Conservation (phyloP, 169 alveolate genomes). For the Plasmodium berghei region DNA sequence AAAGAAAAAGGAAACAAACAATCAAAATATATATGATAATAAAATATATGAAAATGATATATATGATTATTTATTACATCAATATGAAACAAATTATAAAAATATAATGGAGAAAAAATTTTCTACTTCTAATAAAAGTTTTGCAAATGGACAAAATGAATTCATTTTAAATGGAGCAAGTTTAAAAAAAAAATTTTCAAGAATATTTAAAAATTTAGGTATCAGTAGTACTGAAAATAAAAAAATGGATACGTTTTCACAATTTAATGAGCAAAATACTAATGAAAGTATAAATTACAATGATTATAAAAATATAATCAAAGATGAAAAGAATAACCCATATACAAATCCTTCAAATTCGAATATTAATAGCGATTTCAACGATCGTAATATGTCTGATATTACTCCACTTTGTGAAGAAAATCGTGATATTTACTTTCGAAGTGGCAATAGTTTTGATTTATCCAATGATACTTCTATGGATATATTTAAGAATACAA, state of each 20-base stretch:
- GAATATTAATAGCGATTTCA: not conserved
- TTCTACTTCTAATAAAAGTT: not conserved
- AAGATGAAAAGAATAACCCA: not conserved
- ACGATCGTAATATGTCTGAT: not conserved
- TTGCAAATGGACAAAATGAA: constrained; percentile 13
- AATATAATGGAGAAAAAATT: constrained; percentile 6
- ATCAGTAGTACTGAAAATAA: not conserved
- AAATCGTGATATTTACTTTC: not conserved
- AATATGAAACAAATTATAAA: constrained; percentile 38
- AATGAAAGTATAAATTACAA: not conserved
- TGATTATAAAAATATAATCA: not conserved
- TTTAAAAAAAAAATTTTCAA: not conserved
- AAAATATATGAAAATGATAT: constrained; percentile 57
- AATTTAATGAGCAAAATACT: not conserved
- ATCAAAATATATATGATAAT: not conserved
- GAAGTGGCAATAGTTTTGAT: not conserved
- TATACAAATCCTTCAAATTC: not conserved
- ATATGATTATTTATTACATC: constrained; percentile 57
- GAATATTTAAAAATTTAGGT: not conserved
- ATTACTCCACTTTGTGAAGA: constrained; percentile 11
- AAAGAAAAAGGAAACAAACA: constrained; percentile 36
- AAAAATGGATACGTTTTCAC: not conserved
- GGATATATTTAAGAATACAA: constrained; percentile 31
- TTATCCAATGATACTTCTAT: constrained; percentile 23
- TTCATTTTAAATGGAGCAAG: constrained; percentile 5